Evolutionary conservation across 1,284 basidiomycete species (phyloP), one percentile per base, ranked within the genome.

Genomic region (Moesziomyces globuligerus): DNA sequence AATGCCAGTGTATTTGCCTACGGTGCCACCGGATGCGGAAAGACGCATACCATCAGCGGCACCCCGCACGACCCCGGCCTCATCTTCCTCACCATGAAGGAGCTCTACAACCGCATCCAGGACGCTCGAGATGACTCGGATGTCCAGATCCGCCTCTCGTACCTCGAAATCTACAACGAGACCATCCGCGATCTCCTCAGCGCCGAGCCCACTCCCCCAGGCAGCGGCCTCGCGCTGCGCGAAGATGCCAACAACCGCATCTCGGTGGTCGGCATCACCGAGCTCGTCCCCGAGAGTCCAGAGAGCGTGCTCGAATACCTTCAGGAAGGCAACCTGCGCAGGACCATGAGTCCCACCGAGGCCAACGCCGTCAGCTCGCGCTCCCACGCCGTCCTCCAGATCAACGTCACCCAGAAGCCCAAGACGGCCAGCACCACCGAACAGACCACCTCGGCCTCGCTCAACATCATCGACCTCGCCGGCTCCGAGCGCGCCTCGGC

Each of bases 141-240:
- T 23, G 76, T 79, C 4, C 56, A 79, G 7, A 59, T 82, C 38
- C 65, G 78, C 6, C 77, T 82, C 18, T 79, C 79, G 3, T 82
- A 82, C 43, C 73, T 82, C 42, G 80, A 82, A 51, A 82, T 82
- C 64, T 82, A 82, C 72, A 82, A 82, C 53, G 80, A 82, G 45
- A 75, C 72, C 47, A 82, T 82, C 48, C 72, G 80, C 7, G 80
- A 82, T 26, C 60, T 82, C 11, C 76, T 82, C 40, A 79, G 76
- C 34, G 45, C 74, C 17, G 58, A 62, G 23, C 80, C 80, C 1
- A 82, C 80, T 2, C 78, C 80, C 9, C 56, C 73, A 0, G 80
- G 79, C 10, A 72, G 70, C 7, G 80, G 80, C 23, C 68, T 82
- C 13, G 72, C 74, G 1, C 53, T 82, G 34, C 75, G 80, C 7